Evolutionary conservation across 2,329 filamentous ascomycete species (phyloP), one percentile per base, ranked within the genome.

Genomic region (Penicillium paneum): DNA sequence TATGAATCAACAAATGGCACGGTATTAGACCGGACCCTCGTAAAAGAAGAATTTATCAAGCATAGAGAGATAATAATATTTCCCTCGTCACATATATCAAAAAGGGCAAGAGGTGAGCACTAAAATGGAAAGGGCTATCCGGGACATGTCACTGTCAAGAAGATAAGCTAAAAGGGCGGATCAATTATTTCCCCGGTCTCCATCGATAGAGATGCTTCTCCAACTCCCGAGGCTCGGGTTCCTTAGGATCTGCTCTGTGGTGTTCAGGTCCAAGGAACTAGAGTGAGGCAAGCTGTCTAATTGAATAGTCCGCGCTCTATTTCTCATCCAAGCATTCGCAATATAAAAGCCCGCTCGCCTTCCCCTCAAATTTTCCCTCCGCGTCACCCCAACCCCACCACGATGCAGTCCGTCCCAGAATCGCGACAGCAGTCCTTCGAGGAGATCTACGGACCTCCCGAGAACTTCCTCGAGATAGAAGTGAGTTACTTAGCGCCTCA

Each of bases 391-490:
- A 36, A 50, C 54, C 55, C 58, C 55, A 53, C 47, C 63, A 75
- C 64, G 45, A 86, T 86, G 83, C 83, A 86, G 73, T 81, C 83
- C 55, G 78, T 86, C 66, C 83, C 84, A 43, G 83, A 85, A 62
- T 78, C 89, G 64, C 89, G 92, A 68, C 86, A 90, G 77, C 94
- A 99, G 80, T 94, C 89, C 71, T 97, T 97, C 72, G 94, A 99
- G 78, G 94, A 99, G 82, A 96, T 97, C 74, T 99, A 99, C 76
- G 94, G 92, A 13, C 91, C 93, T 44, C 94, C 94, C 6, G 94
- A 99, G 81, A 99, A 99, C 80, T 97, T 97, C 72, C 84, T 99
- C 51, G 94, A 99, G 80, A 96, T 99, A 61, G 94, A 99, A 82
- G 92, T 94, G 74, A 55, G 77, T 71, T 32, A 35, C 24, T 10